A percentile compares a stretch with the other conserved stretches of the same genome.
Conservation (phyloP, 2,329 filamentous ascomycete genomes). For the Aspergillus costaricaensis region DNA sequence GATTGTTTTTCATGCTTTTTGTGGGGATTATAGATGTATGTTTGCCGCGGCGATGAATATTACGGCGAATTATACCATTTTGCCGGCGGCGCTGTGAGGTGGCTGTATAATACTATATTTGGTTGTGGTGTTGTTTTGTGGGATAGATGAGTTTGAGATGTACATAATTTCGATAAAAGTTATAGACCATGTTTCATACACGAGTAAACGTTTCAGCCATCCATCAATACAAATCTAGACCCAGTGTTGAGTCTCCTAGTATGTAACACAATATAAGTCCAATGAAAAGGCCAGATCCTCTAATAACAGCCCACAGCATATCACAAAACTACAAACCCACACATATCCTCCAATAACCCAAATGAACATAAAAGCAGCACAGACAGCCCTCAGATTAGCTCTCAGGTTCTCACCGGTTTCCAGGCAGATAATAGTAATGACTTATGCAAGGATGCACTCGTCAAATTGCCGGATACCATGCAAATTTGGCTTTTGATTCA, state of each 20-base stretch:
- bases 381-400: conserved; percentile 48
- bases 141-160: no score
- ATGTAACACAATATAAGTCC: no score
- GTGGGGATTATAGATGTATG: conserved; percentile 27
- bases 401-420: conserved; percentile 49
- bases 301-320: no score
- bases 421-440: conserved; percentile 27
- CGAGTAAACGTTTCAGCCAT: no score
- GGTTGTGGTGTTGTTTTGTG: neutral
- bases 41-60: conserved; percentile 29
- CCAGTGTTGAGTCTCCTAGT: no score
- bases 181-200: no score
- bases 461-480: conserved; percentile 42
- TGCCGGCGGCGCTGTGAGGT: conserved; percentile 3
- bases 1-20: conserved; percentile 36
- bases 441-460: conserved; percentile 11
- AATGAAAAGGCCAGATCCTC: no score
- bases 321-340: no score
- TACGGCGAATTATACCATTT: conserved; percentile 8
- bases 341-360: no score
- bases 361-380: no score
- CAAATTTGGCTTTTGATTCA: conserved; percentile 49
- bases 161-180: no score
- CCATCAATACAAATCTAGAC: no score
- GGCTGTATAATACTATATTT: neutral